Percentiles rank a stretch among this genome's conserved stretches.
phyloP scores from a whole-genome alignment of 2,329 filamentous ascomycete genomes.

The Drechslerella coelobrocha region DNA sequence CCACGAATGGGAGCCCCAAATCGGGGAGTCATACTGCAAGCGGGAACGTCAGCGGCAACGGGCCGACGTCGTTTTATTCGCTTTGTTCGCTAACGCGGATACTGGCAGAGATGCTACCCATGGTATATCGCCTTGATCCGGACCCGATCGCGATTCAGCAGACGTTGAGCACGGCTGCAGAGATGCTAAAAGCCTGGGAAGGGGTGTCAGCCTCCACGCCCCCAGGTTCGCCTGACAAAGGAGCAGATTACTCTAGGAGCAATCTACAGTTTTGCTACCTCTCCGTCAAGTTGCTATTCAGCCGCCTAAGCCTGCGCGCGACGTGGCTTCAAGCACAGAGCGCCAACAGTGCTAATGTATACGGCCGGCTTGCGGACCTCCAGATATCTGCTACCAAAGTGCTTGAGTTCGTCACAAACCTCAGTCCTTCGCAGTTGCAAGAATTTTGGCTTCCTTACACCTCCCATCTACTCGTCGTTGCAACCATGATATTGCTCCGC shows the following conservation, averaged over 20 bases:
- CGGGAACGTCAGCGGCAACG: no score
- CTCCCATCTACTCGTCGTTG: conserved; percentile 62
- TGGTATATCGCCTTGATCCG: conserved; percentile 43
- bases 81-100: conserved; percentile 61
- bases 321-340: conserved; percentile 57
- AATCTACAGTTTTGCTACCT: conserved; percentile 65
- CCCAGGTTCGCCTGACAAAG: neutral
- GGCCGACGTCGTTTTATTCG: conserved; percentile 60
- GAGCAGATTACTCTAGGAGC: conserved; percentile 53
- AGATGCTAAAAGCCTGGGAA: conserved; percentile 38
- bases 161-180: conserved; percentile 17
- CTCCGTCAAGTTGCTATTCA: conserved; percentile 61
- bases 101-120: conserved; percentile 44
- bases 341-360: conserved; percentile 46
- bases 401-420: conserved; percentile 61
- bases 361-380: conserved; percentile 59
- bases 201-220: neutral
- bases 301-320: conserved; percentile 60
- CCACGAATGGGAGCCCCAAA: conserved; percentile 10
- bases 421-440: conserved; percentile 60
- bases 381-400: conserved; percentile 58
- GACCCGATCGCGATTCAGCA: conserved; percentile 18
- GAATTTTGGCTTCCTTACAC: conserved; percentile 64
- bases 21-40: neutral
- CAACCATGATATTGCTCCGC: conserved; percentile 63